Conservation (phyloP, 768 basidiomycete species). For the Dentipellis fragilis region DNA sequence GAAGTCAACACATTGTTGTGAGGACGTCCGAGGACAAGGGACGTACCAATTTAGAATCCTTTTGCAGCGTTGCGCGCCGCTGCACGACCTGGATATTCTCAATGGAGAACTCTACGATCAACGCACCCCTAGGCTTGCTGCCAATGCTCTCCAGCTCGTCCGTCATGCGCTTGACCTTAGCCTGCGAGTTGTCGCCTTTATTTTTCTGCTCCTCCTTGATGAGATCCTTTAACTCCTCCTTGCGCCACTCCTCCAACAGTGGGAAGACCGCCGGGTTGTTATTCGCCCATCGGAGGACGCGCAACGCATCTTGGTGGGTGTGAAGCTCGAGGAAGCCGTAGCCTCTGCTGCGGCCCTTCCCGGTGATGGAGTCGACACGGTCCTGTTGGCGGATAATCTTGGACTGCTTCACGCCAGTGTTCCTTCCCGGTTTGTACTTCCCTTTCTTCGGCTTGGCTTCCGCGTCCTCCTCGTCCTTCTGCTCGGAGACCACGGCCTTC, state of each 20-base stretch:
- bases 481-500: slow-evolving; percentile 32
- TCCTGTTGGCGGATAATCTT: slow-evolving; percentile 90
- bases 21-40: slow-evolving; percentile 12
- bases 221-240: slow-evolving; percentile 58
- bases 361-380: slow-evolving; percentile 80
- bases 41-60: slow-evolving; percentile 24
- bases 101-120: slow-evolving; percentile 94
- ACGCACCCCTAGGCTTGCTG: slow-evolving; percentile 34
- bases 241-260: slow-evolving; percentile 79
- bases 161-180: slow-evolving; percentile 50
- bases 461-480: slow-evolving; percentile 14
- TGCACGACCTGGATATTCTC: slow-evolving; percentile 90
- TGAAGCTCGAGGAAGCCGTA: slow-evolving; percentile 94
- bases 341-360: slow-evolving; percentile 82
- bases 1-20: background rate
- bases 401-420: slow-evolving; percentile 65
- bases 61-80: slow-evolving; percentile 48
- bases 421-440: slow-evolving; percentile 20
- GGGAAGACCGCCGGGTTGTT: slow-evolving; percentile 61
- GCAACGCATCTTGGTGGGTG: slow-evolving; percentile 80
- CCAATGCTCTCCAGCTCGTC: slow-evolving; percentile 32
- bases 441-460: slow-evolving; percentile 19
- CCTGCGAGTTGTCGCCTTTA: slow-evolving; percentile 40
- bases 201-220: slow-evolving; percentile 43
- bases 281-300: slow-evolving; percentile 90